Evolutionary conservation across 2,329 filamentous ascomycete genomes (phyloP), one percentile per base, ranked within the genome.

Genomic region (Emydomyces testavorans): DNA sequence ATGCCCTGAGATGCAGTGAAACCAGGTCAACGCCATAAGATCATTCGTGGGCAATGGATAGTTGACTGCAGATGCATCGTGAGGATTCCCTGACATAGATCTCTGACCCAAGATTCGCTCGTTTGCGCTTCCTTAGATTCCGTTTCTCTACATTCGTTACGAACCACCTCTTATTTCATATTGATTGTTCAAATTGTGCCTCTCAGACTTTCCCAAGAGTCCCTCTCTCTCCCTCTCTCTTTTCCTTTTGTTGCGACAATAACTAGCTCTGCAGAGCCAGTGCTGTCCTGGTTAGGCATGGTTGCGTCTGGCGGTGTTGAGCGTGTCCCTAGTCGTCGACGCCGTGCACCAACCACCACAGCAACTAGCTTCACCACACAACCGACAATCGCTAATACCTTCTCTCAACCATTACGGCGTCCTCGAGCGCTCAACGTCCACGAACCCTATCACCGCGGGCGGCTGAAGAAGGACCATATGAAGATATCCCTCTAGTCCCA

Each of bases 391-490:
- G 46, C 47, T 40, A 20, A 45, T 39, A n/a, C n/a, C n/a, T n/a
- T n/a, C n/a, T 45, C 15, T 28, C 51, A 39, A 50, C 60, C 50
- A 59, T 57, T 53, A 62, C 60, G 58, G 54, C 60, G 46, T 56
- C 58, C 45, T 54, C 54, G 43, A 50, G 50, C 44, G 37, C 52
- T 41, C 52, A 48, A 26, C 48, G 53, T 53, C 39, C 53, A 52
- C 54, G 48, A 50, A 37, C 57, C 51, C 32, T 64, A 62, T 61
- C 66, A 64, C 56, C 65, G 63, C 55, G 64, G 61, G 55, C 62
- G 65, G 55, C 59, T 61, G 58, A 67, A 65, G 59, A 61, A 46
- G 54, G 52, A 45, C 54, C 57, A 26, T 54, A 58, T 50, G 50
- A 54, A 15, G 50, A 55, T 21, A 53, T 56, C 34, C 53, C 52